Evolutionary conservation across 1,284 basidiomycete species (phyloP).

Genomic region (Pseudomicrostroma phylloplanum): DNA sequence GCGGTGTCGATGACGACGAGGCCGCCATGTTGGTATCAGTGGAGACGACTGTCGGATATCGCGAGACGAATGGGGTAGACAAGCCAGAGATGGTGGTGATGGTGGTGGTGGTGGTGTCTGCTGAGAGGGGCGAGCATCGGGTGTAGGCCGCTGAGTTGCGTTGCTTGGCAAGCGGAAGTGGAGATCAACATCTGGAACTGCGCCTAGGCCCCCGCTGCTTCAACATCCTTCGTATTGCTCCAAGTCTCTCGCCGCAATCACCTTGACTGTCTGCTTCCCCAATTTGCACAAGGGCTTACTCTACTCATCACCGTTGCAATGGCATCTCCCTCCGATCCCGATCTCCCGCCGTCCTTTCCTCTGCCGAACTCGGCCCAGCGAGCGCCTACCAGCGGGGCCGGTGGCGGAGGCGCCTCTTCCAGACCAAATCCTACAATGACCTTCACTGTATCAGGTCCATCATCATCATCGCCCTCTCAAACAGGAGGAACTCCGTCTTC

Average conservation of each 20-base stretch:
- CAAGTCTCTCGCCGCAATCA: no score
- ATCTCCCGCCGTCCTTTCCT: constrained; percentile 8
- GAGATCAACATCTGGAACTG: no score
- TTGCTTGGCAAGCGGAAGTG: no score
- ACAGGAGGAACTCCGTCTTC: not conserved
- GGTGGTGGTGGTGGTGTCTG: no score
- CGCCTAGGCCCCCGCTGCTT: no score
- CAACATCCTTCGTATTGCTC: no score
- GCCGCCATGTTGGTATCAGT: not conserved
- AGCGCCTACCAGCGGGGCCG: not conserved
- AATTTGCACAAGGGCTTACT: no score
- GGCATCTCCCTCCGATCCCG: constrained; percentile 53
- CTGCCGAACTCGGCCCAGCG: constrained; percentile 6
- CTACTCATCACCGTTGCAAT: constrained; percentile 43
- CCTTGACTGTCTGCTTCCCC: no score
- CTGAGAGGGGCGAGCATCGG: no score
- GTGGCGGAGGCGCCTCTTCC: not conserved
- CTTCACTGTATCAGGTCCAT: not conserved
- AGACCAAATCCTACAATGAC: not conserved
- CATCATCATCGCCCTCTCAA: not conserved
- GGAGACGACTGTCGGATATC: not conserved
- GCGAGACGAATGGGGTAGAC: no score
- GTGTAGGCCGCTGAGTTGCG: no score
- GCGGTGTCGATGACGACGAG: not conserved
- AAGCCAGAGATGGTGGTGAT: no score